phyloP scores from a whole-genome alignment of 164 flowering plant species.

The Nelumbo lutea region DNA sequence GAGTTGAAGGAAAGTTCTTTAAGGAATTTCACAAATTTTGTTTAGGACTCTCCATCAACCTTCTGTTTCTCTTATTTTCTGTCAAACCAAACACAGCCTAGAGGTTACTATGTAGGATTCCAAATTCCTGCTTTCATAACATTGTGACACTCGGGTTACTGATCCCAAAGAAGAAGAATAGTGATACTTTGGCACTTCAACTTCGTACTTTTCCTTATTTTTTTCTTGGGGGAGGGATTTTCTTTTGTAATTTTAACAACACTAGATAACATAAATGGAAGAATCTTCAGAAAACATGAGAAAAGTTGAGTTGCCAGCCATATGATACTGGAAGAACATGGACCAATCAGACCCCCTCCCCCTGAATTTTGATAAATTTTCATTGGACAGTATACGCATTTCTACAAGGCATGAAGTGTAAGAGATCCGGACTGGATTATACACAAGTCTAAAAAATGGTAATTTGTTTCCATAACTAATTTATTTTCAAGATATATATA shows the following conservation, averaged over 20 bases:
- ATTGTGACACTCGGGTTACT: too few relatives aligned
- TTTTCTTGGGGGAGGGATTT: too few relatives aligned
- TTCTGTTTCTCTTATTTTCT: too few relatives aligned
- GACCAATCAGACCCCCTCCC: background rate
- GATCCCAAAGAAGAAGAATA: too few relatives aligned
- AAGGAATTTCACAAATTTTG: background rate
- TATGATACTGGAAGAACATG: background rate
- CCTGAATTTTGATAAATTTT: too few relatives aligned
- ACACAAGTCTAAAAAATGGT: too few relatives aligned
- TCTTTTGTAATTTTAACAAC: background rate
- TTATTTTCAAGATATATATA: conserved; percentile 4
- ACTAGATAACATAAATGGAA: background rate
- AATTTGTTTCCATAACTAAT: background rate
- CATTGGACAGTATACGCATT: too few relatives aligned
- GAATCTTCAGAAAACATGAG: background rate
- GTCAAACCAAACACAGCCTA: background rate
- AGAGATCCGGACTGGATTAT: too few relatives aligned
- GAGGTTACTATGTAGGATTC: too few relatives aligned
- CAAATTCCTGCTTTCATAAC: background rate
- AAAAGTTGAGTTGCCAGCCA: background rate
- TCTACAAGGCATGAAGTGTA: too few relatives aligned
- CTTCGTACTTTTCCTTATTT: background rate
- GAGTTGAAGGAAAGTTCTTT: too few relatives aligned
- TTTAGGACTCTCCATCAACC: background rate
- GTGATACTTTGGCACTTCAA: background rate